Conservation (phyloP, 1,284 basidiomycete genomes). For the Tremellales sp. region DNA sequence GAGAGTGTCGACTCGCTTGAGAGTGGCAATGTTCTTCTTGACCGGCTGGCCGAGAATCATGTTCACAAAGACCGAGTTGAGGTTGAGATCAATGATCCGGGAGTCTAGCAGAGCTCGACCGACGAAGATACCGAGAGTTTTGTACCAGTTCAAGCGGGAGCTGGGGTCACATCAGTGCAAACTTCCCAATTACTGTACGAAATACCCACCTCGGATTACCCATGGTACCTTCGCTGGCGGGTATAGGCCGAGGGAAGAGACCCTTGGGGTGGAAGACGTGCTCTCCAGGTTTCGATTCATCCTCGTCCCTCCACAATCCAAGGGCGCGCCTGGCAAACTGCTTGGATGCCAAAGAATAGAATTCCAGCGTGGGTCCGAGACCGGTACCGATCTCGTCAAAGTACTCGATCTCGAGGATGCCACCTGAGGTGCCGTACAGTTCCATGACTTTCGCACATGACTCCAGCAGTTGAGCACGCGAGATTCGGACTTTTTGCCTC, state of each 20-base stretch:
- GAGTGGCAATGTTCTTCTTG: slow-evolving; percentile 71
- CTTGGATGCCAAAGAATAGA: slow-evolving; percentile 88
- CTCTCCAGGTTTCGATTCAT: slow-evolving; percentile 58
- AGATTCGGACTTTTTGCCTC: slow-evolving; percentile 95
- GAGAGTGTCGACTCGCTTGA: slow-evolving; percentile 77
- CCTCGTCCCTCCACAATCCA: slow-evolving; percentile 86
- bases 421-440: slow-evolving; percentile 82
- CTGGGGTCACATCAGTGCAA: slow-evolving; percentile 9
- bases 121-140: slow-evolving; percentile 92
- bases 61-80: slow-evolving; percentile 89
- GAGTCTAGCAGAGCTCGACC: slow-evolving; percentile 97
- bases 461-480: slow-evolving; percentile 87
- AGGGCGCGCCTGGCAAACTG: slow-evolving; percentile 85
- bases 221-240: slow-evolving; percentile 53
- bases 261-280: slow-evolving; percentile 80
- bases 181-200: not conserved
- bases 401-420: slow-evolving; percentile 95
- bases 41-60: slow-evolving; percentile 80
- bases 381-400: slow-evolving; percentile 99
- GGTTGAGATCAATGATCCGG: slow-evolving; percentile 90
- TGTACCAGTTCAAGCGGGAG: slow-evolving; percentile 65
- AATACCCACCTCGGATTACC: no score
- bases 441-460: slow-evolving; percentile 98
- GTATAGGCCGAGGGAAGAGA: slow-evolving; percentile 82
- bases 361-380: slow-evolving; percentile 95